These are phyloP conservation scores for Antarctomyces pellizariae DNA, from an alignment of 495 filamentous ascomycete genomes.

Conservation along the genomic window DNA sequence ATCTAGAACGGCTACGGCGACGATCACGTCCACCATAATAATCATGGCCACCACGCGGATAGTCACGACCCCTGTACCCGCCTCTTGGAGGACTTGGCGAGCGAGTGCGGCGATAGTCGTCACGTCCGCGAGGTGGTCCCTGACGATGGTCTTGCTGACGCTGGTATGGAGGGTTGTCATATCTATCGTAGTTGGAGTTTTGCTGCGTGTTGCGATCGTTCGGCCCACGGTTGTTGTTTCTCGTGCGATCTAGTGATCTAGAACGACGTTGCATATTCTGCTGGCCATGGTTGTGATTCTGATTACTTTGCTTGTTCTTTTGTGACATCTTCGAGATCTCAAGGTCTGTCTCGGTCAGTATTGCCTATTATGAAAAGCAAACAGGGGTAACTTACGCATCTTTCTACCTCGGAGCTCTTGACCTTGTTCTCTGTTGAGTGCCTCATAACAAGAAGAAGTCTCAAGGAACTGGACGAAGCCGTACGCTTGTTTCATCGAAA, in stretches of 20 bases:
- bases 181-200: conserved; percentile 15
- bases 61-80: conserved; percentile 17
- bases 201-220: conserved; percentile 16
- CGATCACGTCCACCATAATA: conserved; percentile 17
- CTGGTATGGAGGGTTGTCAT: conserved; percentile 7
- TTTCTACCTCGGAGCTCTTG: conserved; percentile 56
- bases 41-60: conserved; percentile 18
- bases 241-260: too few relatives aligned
- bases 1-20: conserved; percentile 41
- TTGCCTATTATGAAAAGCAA: conserved; percentile 3
- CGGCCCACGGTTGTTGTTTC: too few relatives aligned
- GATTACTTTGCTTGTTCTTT: conserved; percentile 38
- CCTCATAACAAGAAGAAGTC: conserved; percentile 40
- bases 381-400: conserved; percentile 49
- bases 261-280: too few relatives aligned
- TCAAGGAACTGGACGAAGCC: conserved; percentile 92
- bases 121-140: conserved; percentile 33
- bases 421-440: conserved; percentile 57
- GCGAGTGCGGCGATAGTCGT: conserved; percentile 43
- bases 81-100: conserved; percentile 24
- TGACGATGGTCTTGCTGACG: conserved; percentile 36
- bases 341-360: conserved; percentile 38
- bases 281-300: too few relatives aligned
- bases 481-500: conserved; percentile 91
- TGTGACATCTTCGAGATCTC: conserved; percentile 86